Conservation (phyloP, 2,329 filamentous ascomycete species). For the Colletotrichum karsti region DNA sequence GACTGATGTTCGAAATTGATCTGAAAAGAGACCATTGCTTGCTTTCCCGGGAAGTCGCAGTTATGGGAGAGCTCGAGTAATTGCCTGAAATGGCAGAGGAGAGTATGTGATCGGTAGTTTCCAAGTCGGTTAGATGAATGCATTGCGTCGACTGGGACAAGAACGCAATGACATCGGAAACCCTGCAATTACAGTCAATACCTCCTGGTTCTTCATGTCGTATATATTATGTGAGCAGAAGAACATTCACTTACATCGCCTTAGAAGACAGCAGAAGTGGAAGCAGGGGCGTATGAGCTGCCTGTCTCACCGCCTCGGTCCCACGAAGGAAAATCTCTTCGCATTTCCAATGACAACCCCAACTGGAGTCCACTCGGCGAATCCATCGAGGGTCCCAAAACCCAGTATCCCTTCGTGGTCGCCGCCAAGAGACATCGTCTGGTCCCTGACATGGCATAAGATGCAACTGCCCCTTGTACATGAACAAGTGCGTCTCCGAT, state of each 20-base stretch:
- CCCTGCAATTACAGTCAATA: rapidly evolving
- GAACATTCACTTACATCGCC: neutral
- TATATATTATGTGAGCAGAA: neutral
- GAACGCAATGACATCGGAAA: neutral
- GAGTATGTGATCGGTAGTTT: neutral
- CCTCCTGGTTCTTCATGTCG: neutral
- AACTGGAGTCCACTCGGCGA: neutral
- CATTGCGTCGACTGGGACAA: neutral
- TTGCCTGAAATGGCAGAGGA: neutral
- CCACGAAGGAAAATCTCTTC: neutral
- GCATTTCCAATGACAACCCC: neutral
- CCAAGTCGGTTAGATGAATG: neutral
- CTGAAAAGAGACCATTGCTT: neutral
- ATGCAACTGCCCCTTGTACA: neutral
- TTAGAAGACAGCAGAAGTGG: neutral
- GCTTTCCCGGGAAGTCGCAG: neutral
- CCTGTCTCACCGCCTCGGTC: neutral
- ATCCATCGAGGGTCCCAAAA: neutral
- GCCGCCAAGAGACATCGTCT: neutral
- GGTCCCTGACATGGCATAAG: neutral
- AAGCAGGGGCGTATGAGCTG: neutral
- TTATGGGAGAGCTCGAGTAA: neutral
- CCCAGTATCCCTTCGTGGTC: neutral
- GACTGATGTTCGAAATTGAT: neutral
- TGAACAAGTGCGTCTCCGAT: neutral